Evolutionary conservation across 2,329 filamentous ascomycete genomes (phyloP), one percentile per base, ranked within the genome.

Genomic region (Aaosphaeria pasadenensis): DNA sequence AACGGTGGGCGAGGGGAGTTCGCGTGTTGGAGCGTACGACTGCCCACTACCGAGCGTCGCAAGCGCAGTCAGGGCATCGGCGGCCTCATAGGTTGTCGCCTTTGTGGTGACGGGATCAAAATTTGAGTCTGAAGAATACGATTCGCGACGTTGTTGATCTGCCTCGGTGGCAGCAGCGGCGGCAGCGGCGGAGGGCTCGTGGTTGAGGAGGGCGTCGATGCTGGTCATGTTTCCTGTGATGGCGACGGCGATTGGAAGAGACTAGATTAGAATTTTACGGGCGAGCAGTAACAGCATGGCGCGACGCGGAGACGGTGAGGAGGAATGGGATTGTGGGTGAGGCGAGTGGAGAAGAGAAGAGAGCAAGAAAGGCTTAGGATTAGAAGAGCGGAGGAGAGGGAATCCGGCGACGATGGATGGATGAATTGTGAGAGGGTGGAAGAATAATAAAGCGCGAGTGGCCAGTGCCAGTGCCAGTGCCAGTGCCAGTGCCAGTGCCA

Each of bases 61-160:
- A n/a, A 71, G 63, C 6, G 65, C 55, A 29, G 67, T 64, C 49
- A 71, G 63, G 47, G 71, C 71, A 50, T 72, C 67, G 46, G 69
- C 71, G 17, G 71, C 72, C 38, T 74, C 73, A 59, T 61, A 57
- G 17, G 63, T 57, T 24, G 64, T 60, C 30, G 59, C 56, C 38
- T 48, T 51, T 44, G 54, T 45, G 35, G 29, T 47, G 47, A 44
- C 41, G 28, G 44, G 42, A 7, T 47, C 42, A 42, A 43, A 47
- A 13, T 46, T 38, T 42, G 47, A 24, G 52, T 38, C 30, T 41
- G 44, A 43, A 43, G 41, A 17, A 17, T 11, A 17, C 28, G 41
- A 43, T 11, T 47, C 28, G 47, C 44, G 30, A 55, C 17, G 53
- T 44, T 47, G 47, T 36, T 36, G 33, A 24, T 24, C 17, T 24